Base-by-base conservation (phyloP, 2,329 filamentous ascomycete species). In the Camillea tinctor region DNA sequence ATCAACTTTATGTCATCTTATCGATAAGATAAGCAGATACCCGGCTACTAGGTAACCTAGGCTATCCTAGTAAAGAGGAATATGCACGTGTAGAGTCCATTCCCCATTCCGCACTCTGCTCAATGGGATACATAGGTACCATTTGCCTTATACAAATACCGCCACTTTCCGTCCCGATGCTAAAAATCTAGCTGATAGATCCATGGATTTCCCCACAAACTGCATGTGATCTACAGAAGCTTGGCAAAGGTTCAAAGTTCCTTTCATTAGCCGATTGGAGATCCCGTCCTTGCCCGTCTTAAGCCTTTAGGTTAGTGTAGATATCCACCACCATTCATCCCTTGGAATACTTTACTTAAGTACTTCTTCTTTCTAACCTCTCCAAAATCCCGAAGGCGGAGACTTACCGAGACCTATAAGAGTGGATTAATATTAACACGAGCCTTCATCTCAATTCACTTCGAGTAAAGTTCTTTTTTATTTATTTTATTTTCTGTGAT, bases 251-350 rank as follows among this genome's bases (percentile, higher is more conserved):
- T 60, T 58, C 26, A 57, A 54, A 53, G n/a, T n/a, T n/a, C n/a
- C n/a, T n/a, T n/a, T 22, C 56, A 52, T 36, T 70, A 70, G 67
- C 69, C 70, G 69, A 71, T 58, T 56, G 60, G 54, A 65, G 60
- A 60, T 65, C 54, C 69, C 66, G 67, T 57, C 65, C 11, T n/a
- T 6, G 11, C 5, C 36, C 13, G 36, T n/a, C n/a, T 44, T 17
- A 15, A 44, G 13, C 15, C 36, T 13, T 44, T 30, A 30, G 7
- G 13, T n/a, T n/a, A n/a, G n/a, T n/a, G n/a, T 30, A 11, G 26
- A 30, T 30, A 30, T 30, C 24, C 24, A 26, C 24, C 24, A 26
- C 24, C 4, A 26, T 26, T 9, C 24, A 4, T 26, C 9, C 24
- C 24, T 4, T 26, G 24, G 24, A 26, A 26, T 9, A 26, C 24